Base-by-base conservation (phyloP, 495 filamentous ascomycete species). In the Tuber aestivum region DNA sequence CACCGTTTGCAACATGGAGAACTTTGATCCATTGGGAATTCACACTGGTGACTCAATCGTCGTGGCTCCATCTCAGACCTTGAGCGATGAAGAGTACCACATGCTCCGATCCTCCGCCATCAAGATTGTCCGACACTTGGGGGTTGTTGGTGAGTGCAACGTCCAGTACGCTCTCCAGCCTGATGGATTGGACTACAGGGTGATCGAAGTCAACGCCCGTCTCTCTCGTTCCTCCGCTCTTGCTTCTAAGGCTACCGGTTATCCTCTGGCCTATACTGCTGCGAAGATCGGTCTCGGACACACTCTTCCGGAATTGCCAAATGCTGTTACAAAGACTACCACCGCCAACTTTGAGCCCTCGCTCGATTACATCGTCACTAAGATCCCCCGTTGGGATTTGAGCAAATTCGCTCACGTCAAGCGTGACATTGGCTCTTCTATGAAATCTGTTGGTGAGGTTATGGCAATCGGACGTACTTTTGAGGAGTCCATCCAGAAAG, bases 1-100 rank as follows among this genome's bases (percentile, higher is more conserved):
- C 80, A 98, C 95, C 27, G 95, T 98, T 69, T 98, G 95, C 87
- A 98, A 98, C 87, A 98, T 98, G 95, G 95, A 98, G 87, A 98
- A 98, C 86, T 98, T 98, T 83, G 95, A 98, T 83, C 95, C 95
- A 50, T 88, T 98, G 45, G 95, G 95, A 83, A 95, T 97, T 73
- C 95, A 98, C 83, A 98, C 95, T 56, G 95, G 95, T 83, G 95
- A 98, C 86, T 97, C 93, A 77, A 97, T 98, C 79, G 95, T 98
- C 73, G 94, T 97, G 79, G 94, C 95, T 71, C 95, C 95, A 65
- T 95, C 92, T 82, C 95, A 98, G 86, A 98, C 95, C 61, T 86
- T 98, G 76, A 96, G 92, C 77, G 95, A 98, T 80, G 94, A 97
- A 84, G 95, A 98, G 85, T 98, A 97, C 84, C 94, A 98, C 86